phyloP scores from a whole-genome alignment of 2,329 filamentous ascomycete genomes.

The Botrytis galanthina region DNA sequence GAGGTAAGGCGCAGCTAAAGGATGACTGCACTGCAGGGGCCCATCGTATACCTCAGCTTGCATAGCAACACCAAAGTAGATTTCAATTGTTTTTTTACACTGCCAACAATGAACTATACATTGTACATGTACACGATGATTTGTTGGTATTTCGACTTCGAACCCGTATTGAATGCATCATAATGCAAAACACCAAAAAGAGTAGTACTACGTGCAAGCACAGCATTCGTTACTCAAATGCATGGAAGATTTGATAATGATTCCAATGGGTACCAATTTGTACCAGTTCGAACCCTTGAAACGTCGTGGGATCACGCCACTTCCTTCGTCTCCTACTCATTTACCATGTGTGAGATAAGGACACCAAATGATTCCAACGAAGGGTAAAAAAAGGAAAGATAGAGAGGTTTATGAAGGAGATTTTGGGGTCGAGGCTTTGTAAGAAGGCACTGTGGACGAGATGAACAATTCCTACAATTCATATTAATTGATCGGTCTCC shows the following conservation, averaged over 20 bases:
- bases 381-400: not conserved
- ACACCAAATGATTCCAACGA: not conserved
- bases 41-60: slow-evolving; percentile 11
- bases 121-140: not conserved
- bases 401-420: not conserved
- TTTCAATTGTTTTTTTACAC: not conserved
- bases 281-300: slow-evolving; percentile 10
- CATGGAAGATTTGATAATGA: not conserved
- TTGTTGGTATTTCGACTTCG: slow-evolving; percentile 18
- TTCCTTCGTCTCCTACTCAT: slow-evolving; percentile 20
- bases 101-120: not conserved
- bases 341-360: slow-evolving; percentile 8
- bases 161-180: not conserved
- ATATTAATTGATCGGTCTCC: not conserved
- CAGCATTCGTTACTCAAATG: not conserved
- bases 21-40: slow-evolving; percentile 22
- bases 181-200: not conserved
- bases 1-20: slow-evolving; percentile 19
- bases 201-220: not conserved
- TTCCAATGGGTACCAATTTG: not conserved
- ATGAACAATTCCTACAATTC: not conserved
- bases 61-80: not conserved
- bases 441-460: not conserved
- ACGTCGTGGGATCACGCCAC: slow-evolving; percentile 17
- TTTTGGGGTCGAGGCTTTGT: slow-evolving; percentile 2